Conservation (phyloP, 75 land plant genomes). For the Selaginella tamariscina region DNA sequence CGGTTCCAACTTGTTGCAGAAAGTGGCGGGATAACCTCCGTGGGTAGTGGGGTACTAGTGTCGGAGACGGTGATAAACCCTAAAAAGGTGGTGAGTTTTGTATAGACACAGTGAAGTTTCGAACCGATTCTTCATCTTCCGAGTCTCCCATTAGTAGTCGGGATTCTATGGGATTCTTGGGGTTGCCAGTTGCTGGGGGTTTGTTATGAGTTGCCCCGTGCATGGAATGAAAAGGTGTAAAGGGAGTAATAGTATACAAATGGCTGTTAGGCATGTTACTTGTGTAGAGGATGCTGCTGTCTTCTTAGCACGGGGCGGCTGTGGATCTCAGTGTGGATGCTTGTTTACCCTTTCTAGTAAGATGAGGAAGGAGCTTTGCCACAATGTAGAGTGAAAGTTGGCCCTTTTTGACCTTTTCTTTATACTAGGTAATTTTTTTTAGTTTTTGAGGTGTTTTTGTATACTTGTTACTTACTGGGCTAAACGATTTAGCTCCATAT, state of each 20-base stretch:
- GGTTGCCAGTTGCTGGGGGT: constrained; percentile 1
- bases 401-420: too few species aligned
- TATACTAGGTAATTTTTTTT: too few species aligned
- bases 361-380: constrained; percentile 6
- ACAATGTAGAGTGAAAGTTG: not conserved
- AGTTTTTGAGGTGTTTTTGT: too few species aligned
- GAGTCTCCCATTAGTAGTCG: constrained; percentile 1
- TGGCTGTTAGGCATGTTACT: not conserved
- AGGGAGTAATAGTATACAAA: not conserved
- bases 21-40: not conserved
- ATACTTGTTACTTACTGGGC: too few species aligned
- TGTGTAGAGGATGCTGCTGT: constrained; percentile 11
- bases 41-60: not conserved
- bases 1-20: constrained; percentile 9
- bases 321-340: constrained; percentile 10
- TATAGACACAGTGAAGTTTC: not conserved
- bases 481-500: too few species aligned
- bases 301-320: not conserved
- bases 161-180: not conserved
- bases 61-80: constrained; percentile 6
- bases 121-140: not conserved
- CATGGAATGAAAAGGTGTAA: not conserved
- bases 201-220: constrained; percentile 11
- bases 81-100: constrained; percentile 4
- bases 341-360: not conserved